A percentile compares a stretch with the other conserved stretches of the same genome.
These are phyloP conservation scores for Dictyostelium purpureum DNA, from an alignment of 78 protist genomes.

Conservation along the genomic window DNA sequence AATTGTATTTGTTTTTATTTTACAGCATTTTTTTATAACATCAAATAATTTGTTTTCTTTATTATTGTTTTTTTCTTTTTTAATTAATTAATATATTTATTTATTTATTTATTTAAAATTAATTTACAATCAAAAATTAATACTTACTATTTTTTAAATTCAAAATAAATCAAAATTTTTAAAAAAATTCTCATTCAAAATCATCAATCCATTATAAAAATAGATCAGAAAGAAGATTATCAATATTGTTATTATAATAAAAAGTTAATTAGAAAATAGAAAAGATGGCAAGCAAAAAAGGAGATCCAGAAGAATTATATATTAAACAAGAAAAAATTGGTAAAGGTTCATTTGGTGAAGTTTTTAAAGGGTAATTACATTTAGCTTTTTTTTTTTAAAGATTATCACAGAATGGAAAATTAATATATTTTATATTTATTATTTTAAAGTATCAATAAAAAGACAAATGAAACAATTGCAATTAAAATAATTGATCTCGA, in stretches of 20 bases:
- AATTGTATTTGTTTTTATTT: too few species aligned
- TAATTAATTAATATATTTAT: too few species aligned
- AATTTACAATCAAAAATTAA: too few species aligned
- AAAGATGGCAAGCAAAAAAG: slow-evolving; percentile 44
- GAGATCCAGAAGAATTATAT: slow-evolving; percentile 87
- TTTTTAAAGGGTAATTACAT: slow-evolving; percentile 83
- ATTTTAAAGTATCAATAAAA: slow-evolving; percentile 76
- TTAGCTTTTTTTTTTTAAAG: background rate
- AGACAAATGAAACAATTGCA: slow-evolving; percentile 89
- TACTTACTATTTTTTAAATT: too few species aligned
- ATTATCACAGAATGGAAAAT: background rate
- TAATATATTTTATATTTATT: too few species aligned
- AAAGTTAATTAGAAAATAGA: background rate
- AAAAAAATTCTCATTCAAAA: too few species aligned
- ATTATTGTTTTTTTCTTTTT: background rate
- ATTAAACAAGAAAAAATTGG: slow-evolving; percentile 83
- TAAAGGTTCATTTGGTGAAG: slow-evolving; percentile 92
- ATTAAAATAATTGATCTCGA: slow-evolving; percentile 97
- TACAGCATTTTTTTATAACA: background rate
- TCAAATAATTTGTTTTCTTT: background rate
- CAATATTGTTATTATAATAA: background rate
- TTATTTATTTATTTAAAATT: too few species aligned
- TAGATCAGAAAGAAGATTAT: too few species aligned
- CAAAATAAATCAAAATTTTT: too few species aligned
- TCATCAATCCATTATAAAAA: too few species aligned